phyloP scores from a whole-genome alignment of 2,329 filamentous ascomycete genomes.

The Gremmenia infestans region DNA sequence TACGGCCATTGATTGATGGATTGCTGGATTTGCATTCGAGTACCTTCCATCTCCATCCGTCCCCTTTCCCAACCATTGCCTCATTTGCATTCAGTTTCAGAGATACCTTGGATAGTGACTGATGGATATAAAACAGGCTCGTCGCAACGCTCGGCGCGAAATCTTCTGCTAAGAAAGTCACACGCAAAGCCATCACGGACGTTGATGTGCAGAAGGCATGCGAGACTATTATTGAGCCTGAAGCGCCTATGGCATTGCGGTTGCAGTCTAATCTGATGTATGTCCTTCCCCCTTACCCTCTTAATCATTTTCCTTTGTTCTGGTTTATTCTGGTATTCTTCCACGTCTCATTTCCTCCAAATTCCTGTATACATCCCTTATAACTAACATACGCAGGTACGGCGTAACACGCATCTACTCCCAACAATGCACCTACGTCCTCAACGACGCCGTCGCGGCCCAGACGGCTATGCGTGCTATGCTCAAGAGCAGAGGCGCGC shows the following conservation, averaged over 20 bases:
- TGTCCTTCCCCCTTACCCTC: conserved; percentile 20
- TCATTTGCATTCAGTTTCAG: no score
- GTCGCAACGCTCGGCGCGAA: conserved; percentile 81
- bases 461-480: conserved; percentile 68
- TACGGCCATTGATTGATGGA: no score
- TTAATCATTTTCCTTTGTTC: not conserved
- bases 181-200: conserved; percentile 78
- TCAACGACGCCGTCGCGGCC: conserved; percentile 72
- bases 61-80: no score
- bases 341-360: not conserved
- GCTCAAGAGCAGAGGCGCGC: conserved; percentile 59
- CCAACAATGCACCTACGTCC: conserved; percentile 82
- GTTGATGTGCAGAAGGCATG: conserved; percentile 87
- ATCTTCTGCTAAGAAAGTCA: conserved; percentile 66
- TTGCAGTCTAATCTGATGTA: conserved; percentile 84
- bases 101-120: no score
- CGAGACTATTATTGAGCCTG: conserved; percentile 78
- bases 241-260: conserved; percentile 81
- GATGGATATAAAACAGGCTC: conserved; percentile 55
- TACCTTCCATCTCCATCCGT: no score
- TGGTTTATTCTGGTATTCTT: not conserved
- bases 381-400: conserved; percentile 45
- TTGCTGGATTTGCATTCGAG: no score
- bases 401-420: conserved; percentile 80
- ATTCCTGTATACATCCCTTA: not conserved